phyloP scores from a whole-genome alignment of 495 filamentous ascomycete genomes.

The Entonaema liquescens region DNA sequence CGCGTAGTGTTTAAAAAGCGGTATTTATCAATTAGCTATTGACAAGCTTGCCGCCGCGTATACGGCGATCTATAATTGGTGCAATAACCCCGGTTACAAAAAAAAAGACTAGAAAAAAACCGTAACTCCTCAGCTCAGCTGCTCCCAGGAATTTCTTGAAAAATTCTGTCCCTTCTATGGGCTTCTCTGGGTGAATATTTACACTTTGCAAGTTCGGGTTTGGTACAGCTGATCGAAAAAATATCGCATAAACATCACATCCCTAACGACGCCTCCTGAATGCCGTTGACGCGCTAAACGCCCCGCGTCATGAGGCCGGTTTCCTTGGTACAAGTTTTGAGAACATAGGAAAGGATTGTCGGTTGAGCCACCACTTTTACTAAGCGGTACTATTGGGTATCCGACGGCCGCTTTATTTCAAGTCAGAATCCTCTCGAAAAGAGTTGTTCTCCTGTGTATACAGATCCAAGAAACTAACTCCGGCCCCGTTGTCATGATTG shows the following conservation, averaged over 20 bases:
- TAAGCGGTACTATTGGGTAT: constrained; percentile 14
- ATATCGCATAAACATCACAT: constrained; percentile 20
- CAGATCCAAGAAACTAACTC: constrained; percentile 42
- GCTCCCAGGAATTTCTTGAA: constrained; percentile 35
- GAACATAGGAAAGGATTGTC: constrained; percentile 26
- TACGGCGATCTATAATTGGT: constrained; percentile 24
- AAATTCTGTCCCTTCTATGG: constrained; percentile 24
- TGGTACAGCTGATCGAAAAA: constrained; percentile 25
- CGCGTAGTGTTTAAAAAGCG: not conserved
- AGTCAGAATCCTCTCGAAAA: constrained; percentile 27
- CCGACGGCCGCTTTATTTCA: constrained; percentile 18
- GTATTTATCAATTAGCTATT: constrained; percentile 38
- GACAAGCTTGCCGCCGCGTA: constrained; percentile 23
- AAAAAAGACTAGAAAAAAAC: constrained; percentile 17
- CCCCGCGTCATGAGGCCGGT: constrained; percentile 24
- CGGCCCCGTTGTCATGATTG: constrained; percentile 43
- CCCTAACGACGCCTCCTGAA: constrained; percentile 38
- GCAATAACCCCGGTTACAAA: constrained; percentile 23
- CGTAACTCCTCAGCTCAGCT: constrained; percentile 44
- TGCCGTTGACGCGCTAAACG: constrained; percentile 36
- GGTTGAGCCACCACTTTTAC: constrained; percentile 14
- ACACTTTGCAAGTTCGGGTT: constrained; percentile 36
- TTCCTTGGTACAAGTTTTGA: constrained; percentile 32
- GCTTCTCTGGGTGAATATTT: constrained; percentile 28
- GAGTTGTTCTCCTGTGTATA: constrained; percentile 36